Evolutionary conservation across 2,329 filamentous ascomycete species (phyloP), one percentile per base, ranked within the genome.

Genomic region (Monosporascus sp.): DNA sequence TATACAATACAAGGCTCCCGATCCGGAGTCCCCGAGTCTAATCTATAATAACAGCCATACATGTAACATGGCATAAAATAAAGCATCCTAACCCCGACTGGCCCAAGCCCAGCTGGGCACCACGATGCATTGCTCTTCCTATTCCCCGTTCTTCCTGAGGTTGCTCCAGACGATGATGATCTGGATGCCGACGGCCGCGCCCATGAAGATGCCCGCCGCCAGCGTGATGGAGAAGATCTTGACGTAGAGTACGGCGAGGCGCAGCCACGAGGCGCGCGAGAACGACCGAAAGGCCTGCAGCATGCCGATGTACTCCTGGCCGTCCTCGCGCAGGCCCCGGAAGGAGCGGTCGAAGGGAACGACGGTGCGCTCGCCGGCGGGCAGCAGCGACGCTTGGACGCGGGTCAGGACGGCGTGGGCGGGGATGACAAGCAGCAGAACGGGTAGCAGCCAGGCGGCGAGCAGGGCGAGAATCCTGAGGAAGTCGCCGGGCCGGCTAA

Each of bases 341-440:
- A 94, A 92, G 38, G 85, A 85, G 56, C 90, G 87, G 75, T 96
- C 91, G 62, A 97, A 94, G 40, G 88, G 85, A 49, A 97, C 84
- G 59, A 96, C 88, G 22, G 89, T 83, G 71, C 92, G 85, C 59
- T 91, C 81, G n/a, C 88, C 84, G 52, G 88, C 84, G 1, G 90
- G 81, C 5, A 97, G 83, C 61, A 96, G 83, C 48, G 89, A 92
- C 5, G 91, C 90, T 67, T 95, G 90, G 26, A 96, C 84, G 59
- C 93, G 90, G 59, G 87, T 77, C 52, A 95, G 82, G 16, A 88
- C 82, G 36, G 91, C 86, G 50, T 81, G 78, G 37, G 88, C 82
- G 19, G 92, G 92, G 50, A 96, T 78, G 55, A 88, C 75, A 56
- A 91, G 69, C 44, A 89, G 69, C 38, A 86, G 71, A 52, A 79